Base-by-base conservation (phyloP, 2,329 filamentous ascomycete genomes). In the Cordyceps pruinosa region DNA sequence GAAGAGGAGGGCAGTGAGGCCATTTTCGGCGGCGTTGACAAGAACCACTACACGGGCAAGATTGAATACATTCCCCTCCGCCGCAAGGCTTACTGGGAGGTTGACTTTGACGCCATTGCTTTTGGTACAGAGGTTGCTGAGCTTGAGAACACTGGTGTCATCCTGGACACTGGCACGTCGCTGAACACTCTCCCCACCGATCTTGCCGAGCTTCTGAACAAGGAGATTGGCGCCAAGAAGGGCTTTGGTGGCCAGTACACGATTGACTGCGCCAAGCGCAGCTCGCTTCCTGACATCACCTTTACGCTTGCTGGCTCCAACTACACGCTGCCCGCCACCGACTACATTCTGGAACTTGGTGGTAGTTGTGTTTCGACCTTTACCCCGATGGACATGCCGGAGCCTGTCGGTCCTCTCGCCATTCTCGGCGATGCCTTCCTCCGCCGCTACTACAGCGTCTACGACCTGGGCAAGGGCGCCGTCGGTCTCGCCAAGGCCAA, bases 1-100 rank as follows among this genome's bases (percentile, higher is more conserved):
- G 72, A 74, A 25, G 83, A 87, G 25, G 84, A 85, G 51, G 83
- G 89, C 71, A 97, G 92, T 42, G 92, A 92, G 77, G 92, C 86
- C 60, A 85, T 87, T 64, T 99, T 99, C 64, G 93, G 93, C 73
- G 93, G 93, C 64, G 75, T 96, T 61, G 87, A 97, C 74, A 78
- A 90, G 77, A 77, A 79, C 70, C 90, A 94, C 80, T 85, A 81
- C 73, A 86, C 81, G 39, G 94, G 94, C 69, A 87, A 97, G 74
- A 83, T 99, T 68, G 89, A 86, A 71, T 95, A 91, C 74, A 90
- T 99, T 65, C 94, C 94, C 56, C 84, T 99, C 66, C 90, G 94
- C 74, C 90, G 94, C 72, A 97, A 97, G 87, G 94, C 94, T 50
- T 99, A 99, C 84, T 99, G 94, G 94, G 94, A 99, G 82, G 93